Evolutionary conservation across 179 eudicot species (phyloP).

Genomic region (Beta corolliflora): DNA sequence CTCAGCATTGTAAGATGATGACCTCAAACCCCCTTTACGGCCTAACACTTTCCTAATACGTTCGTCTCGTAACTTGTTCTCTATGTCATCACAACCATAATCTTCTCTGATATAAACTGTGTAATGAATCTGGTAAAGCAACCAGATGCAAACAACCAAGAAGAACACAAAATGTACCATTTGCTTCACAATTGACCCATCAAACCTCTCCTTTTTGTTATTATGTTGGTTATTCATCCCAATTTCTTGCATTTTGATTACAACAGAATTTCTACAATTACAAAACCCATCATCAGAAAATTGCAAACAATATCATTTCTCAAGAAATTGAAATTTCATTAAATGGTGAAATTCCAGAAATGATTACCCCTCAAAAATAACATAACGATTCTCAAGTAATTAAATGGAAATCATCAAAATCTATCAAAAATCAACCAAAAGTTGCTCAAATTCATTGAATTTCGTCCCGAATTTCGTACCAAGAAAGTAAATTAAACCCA

Average conservation of each 20-base stretch:
- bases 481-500: neutral
- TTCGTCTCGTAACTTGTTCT: conserved; percentile 2
- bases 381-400: no score
- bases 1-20: neutral
- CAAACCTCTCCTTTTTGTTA: conserved; percentile 2
- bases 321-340: neutral
- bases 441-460: neutral
- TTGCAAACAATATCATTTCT: neutral
- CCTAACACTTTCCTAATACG: conserved; percentile 20
- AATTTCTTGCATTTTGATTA: neutral
- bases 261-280: neutral
- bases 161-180: conserved; percentile 20
- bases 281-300: neutral
- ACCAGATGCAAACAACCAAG: conserved; percentile 21
- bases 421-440: neutral
- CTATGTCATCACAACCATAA: conserved; percentile 6
- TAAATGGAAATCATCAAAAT: neutral
- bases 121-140: conserved; percentile 30
- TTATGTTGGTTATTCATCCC: conserved; percentile 14
- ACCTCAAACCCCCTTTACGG: conserved; percentile 23
- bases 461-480: neutral
- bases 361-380: no score
- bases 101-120: neutral
- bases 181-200: conserved; percentile 12
- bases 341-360: no score